Percentiles rank a stretch among this genome's conserved stretches.
These are phyloP conservation scores for Aspergillus sp. DNA, from an alignment of 2,329 filamentous ascomycete species.

Conservation along the genomic window DNA sequence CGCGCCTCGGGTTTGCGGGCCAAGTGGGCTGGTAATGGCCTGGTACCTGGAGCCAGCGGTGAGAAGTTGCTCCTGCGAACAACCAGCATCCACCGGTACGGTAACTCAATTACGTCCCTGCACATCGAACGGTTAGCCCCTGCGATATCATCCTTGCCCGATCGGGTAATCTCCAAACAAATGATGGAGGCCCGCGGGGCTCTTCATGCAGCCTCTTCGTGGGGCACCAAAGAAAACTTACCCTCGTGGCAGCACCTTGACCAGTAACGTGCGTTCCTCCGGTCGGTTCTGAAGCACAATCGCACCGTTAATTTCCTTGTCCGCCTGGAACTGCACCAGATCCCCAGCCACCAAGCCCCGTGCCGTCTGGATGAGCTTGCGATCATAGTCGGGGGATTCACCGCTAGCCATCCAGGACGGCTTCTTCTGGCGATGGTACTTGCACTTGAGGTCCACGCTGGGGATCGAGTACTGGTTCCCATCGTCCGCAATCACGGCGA, in stretches of 20 bases:
- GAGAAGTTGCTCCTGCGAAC: slow-evolving; percentile 53
- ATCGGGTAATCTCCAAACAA: slow-evolving; percentile 17
- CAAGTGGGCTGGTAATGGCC: slow-evolving; percentile 51
- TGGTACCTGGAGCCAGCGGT: slow-evolving; percentile 48
- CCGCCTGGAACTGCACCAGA: slow-evolving; percentile 82
- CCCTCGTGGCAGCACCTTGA: slow-evolving; percentile 84
- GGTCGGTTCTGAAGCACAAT: slow-evolving; percentile 79
- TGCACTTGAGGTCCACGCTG: slow-evolving; percentile 89
- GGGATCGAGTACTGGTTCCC: slow-evolving; percentile 90
- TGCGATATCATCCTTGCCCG: neutral
- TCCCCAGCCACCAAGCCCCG: slow-evolving; percentile 69
- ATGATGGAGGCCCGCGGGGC: neutral
- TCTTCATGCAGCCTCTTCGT: neutral
- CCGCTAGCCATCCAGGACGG: slow-evolving; percentile 69
- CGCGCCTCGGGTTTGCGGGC: slow-evolving; percentile 54
- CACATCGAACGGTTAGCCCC: slow-evolving; percentile 15
- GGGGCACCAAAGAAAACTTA: slow-evolving; percentile 50
- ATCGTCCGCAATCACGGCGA: slow-evolving; percentile 85
- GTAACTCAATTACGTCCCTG: slow-evolving; percentile 61
- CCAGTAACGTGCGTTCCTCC: slow-evolving; percentile 72
- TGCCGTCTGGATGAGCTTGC: slow-evolving; percentile 69
- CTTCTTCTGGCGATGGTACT: slow-evolving; percentile 88
- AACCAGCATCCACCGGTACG: slow-evolving; percentile 55
- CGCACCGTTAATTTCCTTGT: slow-evolving; percentile 86
- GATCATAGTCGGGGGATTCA: slow-evolving; percentile 69